These are phyloP conservation scores for Trichoderma koningiopsis DNA, from an alignment of 2,329 filamentous ascomycete species.

Conservation along the genomic window DNA sequence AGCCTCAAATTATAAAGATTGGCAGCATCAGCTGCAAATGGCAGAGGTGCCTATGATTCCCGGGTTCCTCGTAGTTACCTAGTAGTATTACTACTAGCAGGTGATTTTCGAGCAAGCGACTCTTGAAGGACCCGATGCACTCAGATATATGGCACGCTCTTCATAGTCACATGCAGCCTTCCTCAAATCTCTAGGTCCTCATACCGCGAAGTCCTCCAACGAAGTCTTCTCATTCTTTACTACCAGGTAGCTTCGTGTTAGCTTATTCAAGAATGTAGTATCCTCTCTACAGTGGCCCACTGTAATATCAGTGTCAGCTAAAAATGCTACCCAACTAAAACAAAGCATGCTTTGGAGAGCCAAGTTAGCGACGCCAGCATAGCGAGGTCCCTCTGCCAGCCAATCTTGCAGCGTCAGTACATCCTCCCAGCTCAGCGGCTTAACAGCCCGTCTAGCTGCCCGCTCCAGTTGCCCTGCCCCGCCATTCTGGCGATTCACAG, in stretches of 20 bases:
- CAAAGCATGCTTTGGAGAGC: background rate
- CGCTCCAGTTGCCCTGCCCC: conserved; percentile 34
- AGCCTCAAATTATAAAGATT: background rate
- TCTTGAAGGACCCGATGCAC: background rate
- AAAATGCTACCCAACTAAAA: background rate
- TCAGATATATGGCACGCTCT: background rate
- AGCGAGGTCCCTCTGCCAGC: background rate
- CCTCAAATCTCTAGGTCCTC: too few relatives aligned
- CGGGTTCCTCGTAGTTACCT: background rate
- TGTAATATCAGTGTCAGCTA: background rate
- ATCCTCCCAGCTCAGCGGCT: background rate
- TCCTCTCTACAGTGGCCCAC: background rate
- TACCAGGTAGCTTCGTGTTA: too few relatives aligned
- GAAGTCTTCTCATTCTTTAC: background rate
- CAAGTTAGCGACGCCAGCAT: background rate
- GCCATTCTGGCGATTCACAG: conserved; percentile 44
- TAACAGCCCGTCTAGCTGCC: conserved; percentile 10
- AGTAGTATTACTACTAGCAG: background rate
- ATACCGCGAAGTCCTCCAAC: background rate
- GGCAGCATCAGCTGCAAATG: background rate
- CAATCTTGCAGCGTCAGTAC: background rate
- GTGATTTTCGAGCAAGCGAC: too few relatives aligned
- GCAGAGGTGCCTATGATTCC: background rate
- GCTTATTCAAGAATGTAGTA: too few relatives aligned
- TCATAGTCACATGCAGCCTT: background rate